A percentile compares a stretch with the other conserved stretches of the same genome.
Evolutionary conservation across 495 filamentous ascomycete species (phyloP).

Genomic region (Daldinia bambusicola): DNA sequence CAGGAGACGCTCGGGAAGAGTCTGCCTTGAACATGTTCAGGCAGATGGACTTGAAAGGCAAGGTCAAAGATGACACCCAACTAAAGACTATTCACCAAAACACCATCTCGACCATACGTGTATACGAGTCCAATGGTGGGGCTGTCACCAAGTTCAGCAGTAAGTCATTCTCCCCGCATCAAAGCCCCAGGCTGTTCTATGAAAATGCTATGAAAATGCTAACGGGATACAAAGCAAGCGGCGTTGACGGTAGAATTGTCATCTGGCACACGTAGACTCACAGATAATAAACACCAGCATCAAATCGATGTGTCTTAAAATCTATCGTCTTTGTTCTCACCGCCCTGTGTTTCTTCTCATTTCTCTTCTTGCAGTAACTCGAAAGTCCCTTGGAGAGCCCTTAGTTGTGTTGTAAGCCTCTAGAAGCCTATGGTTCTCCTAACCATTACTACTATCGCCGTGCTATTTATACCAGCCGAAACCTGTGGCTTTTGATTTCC

Average conservation of each 20-base stretch:
- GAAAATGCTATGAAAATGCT: conserved; percentile 46
- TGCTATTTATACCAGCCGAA: conserved; percentile 25
- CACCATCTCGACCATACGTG: conserved; percentile 84
- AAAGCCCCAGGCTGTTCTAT: conserved; percentile 20
- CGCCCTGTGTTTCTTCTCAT: conserved; percentile 9
- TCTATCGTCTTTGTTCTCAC: conserved; percentile 9
- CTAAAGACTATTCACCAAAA: conserved; percentile 98
- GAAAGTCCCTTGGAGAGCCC: conserved; percentile 8
- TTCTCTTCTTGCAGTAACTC: conserved; percentile 28
- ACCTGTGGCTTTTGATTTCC: neutral
- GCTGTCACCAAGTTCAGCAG: conserved; percentile 84
- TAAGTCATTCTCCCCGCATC: conserved; percentile 61
- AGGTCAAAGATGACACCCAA: conserved; percentile 86
- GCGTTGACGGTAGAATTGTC: conserved; percentile 94
- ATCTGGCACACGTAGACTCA: conserved; percentile 67
- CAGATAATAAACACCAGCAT: conserved; percentile 29
- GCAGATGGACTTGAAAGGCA: conserved; percentile 98
- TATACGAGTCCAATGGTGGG: conserved; percentile 73
- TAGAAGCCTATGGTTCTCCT: conserved; percentile 14
- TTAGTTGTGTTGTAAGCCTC: conserved; percentile 17
- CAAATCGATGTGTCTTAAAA: conserved; percentile 27
- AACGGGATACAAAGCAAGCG: conserved; percentile 73
- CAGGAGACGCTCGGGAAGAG: conserved; percentile 61
- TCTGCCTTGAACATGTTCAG: conserved; percentile 98
- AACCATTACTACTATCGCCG: neutral